These are phyloP conservation scores for Polytrichum commune DNA, from an alignment of 225 moss, liverwort and hornwort species.

Conservation along the genomic window DNA sequence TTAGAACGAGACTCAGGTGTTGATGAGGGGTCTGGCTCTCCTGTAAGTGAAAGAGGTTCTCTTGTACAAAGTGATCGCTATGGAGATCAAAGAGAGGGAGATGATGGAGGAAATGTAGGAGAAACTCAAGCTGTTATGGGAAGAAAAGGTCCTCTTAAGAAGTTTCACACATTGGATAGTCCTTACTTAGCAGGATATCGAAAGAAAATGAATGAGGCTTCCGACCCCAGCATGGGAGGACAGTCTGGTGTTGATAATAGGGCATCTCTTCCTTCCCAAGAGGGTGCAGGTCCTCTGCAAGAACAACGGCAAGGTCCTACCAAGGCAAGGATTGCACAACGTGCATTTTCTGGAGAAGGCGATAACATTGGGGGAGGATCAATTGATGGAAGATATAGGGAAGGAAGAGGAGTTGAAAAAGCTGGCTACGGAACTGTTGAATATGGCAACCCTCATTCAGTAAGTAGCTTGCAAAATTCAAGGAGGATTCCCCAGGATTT, in stretches of 20 bases:
- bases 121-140: constrained; percentile 11
- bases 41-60: not conserved
- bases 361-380: not conserved
- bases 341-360: not conserved
- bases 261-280: constrained; percentile 7
- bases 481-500: not conserved
- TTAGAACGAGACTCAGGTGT: no score
- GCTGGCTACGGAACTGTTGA: not conserved
- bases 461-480: not conserved
- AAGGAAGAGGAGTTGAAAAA: not conserved
- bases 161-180: constrained; percentile 20
- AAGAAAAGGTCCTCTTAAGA: constrained; percentile 1
- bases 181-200: constrained; percentile 19
- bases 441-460: not conserved
- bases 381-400: constrained; percentile 11
- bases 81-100: constrained; percentile 20
- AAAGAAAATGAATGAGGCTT: constrained; percentile 20
- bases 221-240: constrained; percentile 9
- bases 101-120: constrained; percentile 7
- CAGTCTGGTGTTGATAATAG: constrained; percentile 26
- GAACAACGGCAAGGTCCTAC: constrained; percentile 17
- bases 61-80: constrained; percentile 16
- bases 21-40: no score
- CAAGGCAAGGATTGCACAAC: not conserved
- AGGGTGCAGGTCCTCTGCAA: constrained; percentile 20